Base-by-base conservation (phyloP, 2,329 filamentous ascomycete species). In the Helotiales sp. region DNA sequence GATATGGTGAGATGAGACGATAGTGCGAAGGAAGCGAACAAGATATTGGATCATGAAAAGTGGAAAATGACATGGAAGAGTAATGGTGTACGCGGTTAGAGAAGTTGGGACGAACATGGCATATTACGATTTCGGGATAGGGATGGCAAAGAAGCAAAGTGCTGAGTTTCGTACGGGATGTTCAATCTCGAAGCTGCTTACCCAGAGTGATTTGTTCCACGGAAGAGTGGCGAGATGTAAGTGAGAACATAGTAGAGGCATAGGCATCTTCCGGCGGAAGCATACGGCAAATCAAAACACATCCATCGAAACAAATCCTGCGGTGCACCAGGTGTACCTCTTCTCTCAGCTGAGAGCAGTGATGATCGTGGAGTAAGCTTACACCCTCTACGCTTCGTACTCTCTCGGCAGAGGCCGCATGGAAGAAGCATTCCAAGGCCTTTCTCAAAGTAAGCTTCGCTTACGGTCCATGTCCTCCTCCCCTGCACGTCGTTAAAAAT, bases 291-390 rank as follows among this genome's bases (percentile, higher is more conserved):
- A 40, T 40, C 15, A 2, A 2, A 3, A 15, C 5, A 40, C 6
- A 15, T 40, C 37, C 37, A 15, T 40, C 37, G 32, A 32, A 50
- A 32, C 28, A 34, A 32, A 32, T 37, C 4, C 28, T 34, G n/a
- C n/a, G n/a, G n/a, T n/a, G n/a, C n/a, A n/a, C n/a, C n/a, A n/a
- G n/a, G n/a, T n/a, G n/a, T n/a, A n/a, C n/a, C n/a, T n/a, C n/a
- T n/a, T n/a, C n/a, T n/a, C n/a, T 40, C 37, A 17, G 13, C 28
- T 2, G 11, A 22, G 17, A 7, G 15, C 10, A 28, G 5, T 32
- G 28, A 55, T 32, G 52, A 55, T 55, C 28, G 10, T 55, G n/a
- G 28, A 34, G 52, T 55, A 55, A 55, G 52, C 52, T 55, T 34
- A 55, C 52, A n/a, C 22, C 28, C 17, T 32, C 13, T 15, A 20